These are phyloP conservation scores for Cylindrodendrum hubeiense DNA, from an alignment of 2,329 filamentous ascomycete genomes.

Conservation along the genomic window DNA sequence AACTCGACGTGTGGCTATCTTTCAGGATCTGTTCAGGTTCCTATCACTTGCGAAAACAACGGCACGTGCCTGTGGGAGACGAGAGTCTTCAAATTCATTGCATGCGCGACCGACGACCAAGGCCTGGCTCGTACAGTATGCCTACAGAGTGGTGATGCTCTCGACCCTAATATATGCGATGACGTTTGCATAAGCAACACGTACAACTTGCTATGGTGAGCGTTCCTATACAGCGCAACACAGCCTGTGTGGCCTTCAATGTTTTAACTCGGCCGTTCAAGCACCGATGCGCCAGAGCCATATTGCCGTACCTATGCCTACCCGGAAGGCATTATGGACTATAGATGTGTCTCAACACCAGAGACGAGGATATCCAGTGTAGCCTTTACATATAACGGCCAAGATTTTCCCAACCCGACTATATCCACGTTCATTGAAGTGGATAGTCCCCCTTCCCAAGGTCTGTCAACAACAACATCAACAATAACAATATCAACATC, in stretches of 20 bases:
- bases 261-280: neutral
- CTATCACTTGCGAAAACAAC: conserved; percentile 21
- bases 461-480: neutral
- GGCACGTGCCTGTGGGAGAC: conserved; percentile 17
- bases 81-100: conserved; percentile 14
- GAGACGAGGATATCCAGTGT: conserved; percentile 17
- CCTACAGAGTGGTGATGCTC: conserved; percentile 12
- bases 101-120: conserved; percentile 9
- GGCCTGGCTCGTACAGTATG: conserved; percentile 16
- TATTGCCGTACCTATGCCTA: conserved; percentile 27
- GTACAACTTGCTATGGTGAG: conserved; percentile 25
- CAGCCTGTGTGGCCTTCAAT: neutral
- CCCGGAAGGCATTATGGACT: conserved; percentile 19
- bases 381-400: conserved; percentile 18
- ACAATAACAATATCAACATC: neutral
- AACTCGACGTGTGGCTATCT: conserved; percentile 27
- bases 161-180: conserved; percentile 9
- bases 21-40: conserved; percentile 19
- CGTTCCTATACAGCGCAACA: neutral
- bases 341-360: conserved; percentile 7
- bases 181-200: conserved; percentile 28
- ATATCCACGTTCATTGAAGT: conserved; percentile 1
- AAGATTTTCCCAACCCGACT: conserved; percentile 6
- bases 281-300: conserved; percentile 15
- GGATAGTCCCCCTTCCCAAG: neutral